Evolutionary conservation across 1,139 yeast species (phyloP).

Genomic region (Pneumocystis sp.): DNA sequence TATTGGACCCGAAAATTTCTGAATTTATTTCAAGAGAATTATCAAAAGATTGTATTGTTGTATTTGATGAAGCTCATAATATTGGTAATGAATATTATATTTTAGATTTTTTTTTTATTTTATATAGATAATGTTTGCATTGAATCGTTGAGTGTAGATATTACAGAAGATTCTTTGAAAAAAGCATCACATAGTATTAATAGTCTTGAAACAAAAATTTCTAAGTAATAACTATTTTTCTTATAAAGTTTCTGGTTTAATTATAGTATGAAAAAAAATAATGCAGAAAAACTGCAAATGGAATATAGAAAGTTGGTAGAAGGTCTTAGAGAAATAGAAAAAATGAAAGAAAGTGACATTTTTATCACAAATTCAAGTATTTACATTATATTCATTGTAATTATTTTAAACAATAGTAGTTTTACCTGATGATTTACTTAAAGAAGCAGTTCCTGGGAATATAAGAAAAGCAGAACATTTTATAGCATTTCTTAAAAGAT

Average conservation of each 20-base stretch:
- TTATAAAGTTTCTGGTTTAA: neutral
- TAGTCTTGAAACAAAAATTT: slow-evolving; percentile 57
- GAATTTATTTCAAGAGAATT: slow-evolving; percentile 86
- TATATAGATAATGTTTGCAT: slow-evolving; percentile 69
- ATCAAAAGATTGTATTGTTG: slow-evolving; percentile 82
- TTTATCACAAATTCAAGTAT: slow-evolving; percentile 64
- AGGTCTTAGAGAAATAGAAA: slow-evolving; percentile 69
- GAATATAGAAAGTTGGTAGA: slow-evolving; percentile 85
- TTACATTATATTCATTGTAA: neutral
- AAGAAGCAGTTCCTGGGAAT: slow-evolving; percentile 94
- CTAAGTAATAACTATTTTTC: slow-evolving; percentile 26
- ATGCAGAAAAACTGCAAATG: slow-evolving; percentile 66
- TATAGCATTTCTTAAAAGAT: slow-evolving; percentile 76
- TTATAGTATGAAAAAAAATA: slow-evolving; percentile 49
- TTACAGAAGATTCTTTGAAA: slow-evolving; percentile 66
- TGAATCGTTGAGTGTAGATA: slow-evolving; percentile 80
- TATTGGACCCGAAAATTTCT: slow-evolving; percentile 91
- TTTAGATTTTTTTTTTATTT: neutral
- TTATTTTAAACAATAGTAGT: slow-evolving; percentile 22
- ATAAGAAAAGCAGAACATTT: slow-evolving; percentile 94
- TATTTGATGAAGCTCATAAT: slow-evolving; percentile 96
- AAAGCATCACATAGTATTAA: slow-evolving; percentile 73
- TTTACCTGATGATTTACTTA: slow-evolving; percentile 65
- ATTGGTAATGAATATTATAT: slow-evolving; percentile 32
- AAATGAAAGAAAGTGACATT: slow-evolving; percentile 58